Conservation (phyloP, 768 basidiomycete species). For the Gautieria morchelliformis region DNA sequence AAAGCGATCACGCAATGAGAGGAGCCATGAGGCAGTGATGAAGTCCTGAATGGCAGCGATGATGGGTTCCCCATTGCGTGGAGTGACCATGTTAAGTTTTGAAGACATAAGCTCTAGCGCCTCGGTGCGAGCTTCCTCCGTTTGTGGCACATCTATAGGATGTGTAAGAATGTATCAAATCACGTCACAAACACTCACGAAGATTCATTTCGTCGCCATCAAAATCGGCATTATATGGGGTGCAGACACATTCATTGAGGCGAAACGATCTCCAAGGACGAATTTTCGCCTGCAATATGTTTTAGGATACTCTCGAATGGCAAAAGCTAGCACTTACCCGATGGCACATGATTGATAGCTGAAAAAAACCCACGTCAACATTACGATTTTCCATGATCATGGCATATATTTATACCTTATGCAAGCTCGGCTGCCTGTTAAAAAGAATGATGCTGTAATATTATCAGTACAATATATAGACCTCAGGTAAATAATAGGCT, state of each 20-base stretch:
- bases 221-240: slow-evolving; percentile 98
- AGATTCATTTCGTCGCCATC: slow-evolving; percentile 99
- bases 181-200: slow-evolving; percentile 42
- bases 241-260: slow-evolving; percentile 98
- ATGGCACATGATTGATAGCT: slow-evolving; percentile 99
- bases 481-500: slow-evolving; percentile 14
- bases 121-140: slow-evolving; percentile 95
- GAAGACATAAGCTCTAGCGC: slow-evolving; percentile 96
- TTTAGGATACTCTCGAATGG: not conserved
- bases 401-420: slow-evolving; percentile 49
- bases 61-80: slow-evolving; percentile 96
- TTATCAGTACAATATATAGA: not conserved
- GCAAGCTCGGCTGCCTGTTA: slow-evolving; percentile 97
- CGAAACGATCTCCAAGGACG: slow-evolving; percentile 97
- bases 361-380: not conserved
- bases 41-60: slow-evolving; percentile 99
- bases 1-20: slow-evolving; percentile 88
- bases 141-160: slow-evolving; percentile 86
- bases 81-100: slow-evolving; percentile 94
- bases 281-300: slow-evolving; percentile 56
- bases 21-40: slow-evolving; percentile 94
- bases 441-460: slow-evolving; percentile 69
- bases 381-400: not conserved
- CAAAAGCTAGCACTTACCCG: slow-evolving; percentile 35
- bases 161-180: slow-evolving; percentile 2